phyloP scores from a whole-genome alignment of 768 basidiomycete genomes.

The Amanita rimosa region DNA sequence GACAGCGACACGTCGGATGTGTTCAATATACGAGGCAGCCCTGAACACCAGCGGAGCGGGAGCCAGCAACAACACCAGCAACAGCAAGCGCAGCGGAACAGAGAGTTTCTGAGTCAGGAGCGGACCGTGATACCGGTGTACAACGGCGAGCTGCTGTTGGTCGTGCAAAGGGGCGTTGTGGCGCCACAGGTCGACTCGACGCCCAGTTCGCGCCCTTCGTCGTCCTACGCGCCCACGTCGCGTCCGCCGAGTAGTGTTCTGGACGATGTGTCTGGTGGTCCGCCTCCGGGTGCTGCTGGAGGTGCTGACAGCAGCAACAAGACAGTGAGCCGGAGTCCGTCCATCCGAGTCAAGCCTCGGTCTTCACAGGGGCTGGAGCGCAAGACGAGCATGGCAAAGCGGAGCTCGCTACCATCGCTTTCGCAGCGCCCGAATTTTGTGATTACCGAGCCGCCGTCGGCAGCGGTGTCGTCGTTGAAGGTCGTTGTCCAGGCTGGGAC shows the following conservation, averaged over 20 bases:
- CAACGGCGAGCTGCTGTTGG: conserved; percentile 62
- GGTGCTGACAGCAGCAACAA: conserved; percentile 11
- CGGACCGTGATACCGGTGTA: conserved; percentile 67
- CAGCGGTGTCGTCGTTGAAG: conserved; percentile 57
- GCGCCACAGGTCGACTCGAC: conserved; percentile 22
- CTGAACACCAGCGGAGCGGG: not conserved
- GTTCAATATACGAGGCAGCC: conserved; percentile 31
- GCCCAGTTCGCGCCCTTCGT: conserved; percentile 41
- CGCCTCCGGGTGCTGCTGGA: not conserved
- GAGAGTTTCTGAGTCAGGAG: conserved; percentile 34
- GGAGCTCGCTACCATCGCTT: conserved; percentile 72
- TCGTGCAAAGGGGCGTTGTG: conserved; percentile 43
- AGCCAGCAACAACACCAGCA: conserved; percentile 25
- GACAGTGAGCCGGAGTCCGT: conserved; percentile 47
- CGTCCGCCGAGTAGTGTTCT: conserved; percentile 55
- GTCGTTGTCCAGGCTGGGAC: conserved; percentile 75
- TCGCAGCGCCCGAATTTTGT: conserved; percentile 50
- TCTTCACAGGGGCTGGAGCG: conserved; percentile 60
- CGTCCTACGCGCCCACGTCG: conserved; percentile 41
- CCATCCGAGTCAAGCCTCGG: conserved; percentile 68
- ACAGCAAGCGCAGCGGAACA: conserved; percentile 19
- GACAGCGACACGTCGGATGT: conserved; percentile 58
- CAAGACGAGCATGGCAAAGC: conserved; percentile 63
- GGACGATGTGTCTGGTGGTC: conserved; percentile 24
- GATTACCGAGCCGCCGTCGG: conserved; percentile 40